A percentile compares a stretch with the other conserved stretches of the same genome.
phyloP scores from a whole-genome alignment of 495 filamentous ascomycete genomes.

The Neurospora sp. region DNA sequence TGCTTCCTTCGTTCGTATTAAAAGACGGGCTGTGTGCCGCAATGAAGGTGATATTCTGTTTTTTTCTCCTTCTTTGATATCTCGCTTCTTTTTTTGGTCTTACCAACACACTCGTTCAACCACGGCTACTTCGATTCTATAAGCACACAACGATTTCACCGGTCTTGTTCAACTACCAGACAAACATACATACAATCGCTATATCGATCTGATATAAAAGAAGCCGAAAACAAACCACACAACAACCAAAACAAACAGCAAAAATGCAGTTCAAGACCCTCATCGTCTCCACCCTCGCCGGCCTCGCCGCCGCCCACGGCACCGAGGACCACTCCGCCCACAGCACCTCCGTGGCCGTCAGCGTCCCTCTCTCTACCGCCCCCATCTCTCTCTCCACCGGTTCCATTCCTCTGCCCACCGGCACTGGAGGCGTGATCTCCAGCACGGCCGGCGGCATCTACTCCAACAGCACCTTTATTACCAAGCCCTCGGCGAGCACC shows the following conservation, averaged over 20 bases:
- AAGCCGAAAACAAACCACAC: background rate
- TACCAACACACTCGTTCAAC: background rate
- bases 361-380: slow-evolving; percentile 18
- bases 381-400: background rate
- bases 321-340: background rate
- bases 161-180: background rate
- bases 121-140: background rate
- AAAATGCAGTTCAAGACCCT: slow-evolving; percentile 18
- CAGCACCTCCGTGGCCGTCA: slow-evolving; percentile 24
- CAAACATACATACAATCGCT: background rate
- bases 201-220: background rate
- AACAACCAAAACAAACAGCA: background rate
- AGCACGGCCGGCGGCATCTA: background rate
- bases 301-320: slow-evolving; percentile 7
- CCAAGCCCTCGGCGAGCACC: background rate
- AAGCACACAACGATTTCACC: background rate
- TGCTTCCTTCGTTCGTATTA: background rate
- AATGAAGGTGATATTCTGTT: background rate
- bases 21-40: background rate
- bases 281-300: slow-evolving; percentile 15
- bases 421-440: background rate
- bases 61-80: background rate
- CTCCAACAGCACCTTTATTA: background rate
- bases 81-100: background rate
- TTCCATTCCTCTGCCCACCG: background rate